Percentiles rank a stretch among this genome's conserved stretches.
Conservation (phyloP, 176 grass and related monocot genomes). For the Musa beccarii region DNA sequence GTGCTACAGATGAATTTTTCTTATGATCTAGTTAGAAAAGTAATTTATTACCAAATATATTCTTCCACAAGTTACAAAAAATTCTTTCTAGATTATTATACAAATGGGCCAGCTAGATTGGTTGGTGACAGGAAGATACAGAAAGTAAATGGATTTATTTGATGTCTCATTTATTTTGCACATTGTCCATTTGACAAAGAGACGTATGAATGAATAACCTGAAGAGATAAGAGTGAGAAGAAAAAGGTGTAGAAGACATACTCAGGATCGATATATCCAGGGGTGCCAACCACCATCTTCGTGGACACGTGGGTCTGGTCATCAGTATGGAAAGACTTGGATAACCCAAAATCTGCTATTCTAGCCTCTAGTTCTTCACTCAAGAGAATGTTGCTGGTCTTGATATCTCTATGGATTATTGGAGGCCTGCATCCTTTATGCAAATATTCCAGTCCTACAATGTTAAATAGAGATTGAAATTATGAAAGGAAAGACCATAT, state of each 20-base stretch:
- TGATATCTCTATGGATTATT: conserved; percentile 7
- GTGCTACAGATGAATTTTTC: no score
- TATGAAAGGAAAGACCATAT: background rate
- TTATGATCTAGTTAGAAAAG: no score
- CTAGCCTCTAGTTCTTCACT: background rate
- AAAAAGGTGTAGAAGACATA: background rate
- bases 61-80: no score
- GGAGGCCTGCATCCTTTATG: background rate
- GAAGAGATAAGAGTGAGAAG: background rate
- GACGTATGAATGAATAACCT: background rate
- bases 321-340: background rate
- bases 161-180: no score
- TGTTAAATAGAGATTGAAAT: background rate
- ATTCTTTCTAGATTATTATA: no score
- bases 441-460: conserved; percentile 4
- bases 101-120: no score
- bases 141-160: no score
- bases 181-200: background rate
- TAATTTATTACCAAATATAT: no score
- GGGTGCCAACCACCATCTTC: background rate
- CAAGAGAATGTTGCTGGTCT: background rate
- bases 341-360: conserved; percentile 3
- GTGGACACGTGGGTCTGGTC: background rate
- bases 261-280: conserved; percentile 3
- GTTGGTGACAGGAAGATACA: no score